Conservation (phyloP, 1,284 basidiomycete species). For the Irpex lacteus region DNA sequence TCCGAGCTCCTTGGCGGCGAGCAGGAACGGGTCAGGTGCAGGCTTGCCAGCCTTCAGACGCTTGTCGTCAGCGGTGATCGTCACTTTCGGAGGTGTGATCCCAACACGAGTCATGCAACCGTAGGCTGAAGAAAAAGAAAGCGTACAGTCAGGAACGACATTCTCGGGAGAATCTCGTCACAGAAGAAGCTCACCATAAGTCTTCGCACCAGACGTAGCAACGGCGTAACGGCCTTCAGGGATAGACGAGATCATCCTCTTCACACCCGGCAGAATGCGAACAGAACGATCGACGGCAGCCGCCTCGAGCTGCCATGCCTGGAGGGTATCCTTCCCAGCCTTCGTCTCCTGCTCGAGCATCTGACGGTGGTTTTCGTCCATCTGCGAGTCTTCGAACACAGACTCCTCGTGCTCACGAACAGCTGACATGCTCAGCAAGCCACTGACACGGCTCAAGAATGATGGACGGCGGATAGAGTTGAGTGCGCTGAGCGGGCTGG, state of each 20-base stretch:
- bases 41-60: slow-evolving; percentile 66
- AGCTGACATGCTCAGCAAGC: slow-evolving; percentile 42
- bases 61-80: slow-evolving; percentile 78
- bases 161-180: not conserved
- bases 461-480: slow-evolving; percentile 42
- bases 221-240: slow-evolving; percentile 72
- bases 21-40: slow-evolving; percentile 71
- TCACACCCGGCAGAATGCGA: slow-evolving; percentile 72
- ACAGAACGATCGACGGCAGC: slow-evolving; percentile 64
- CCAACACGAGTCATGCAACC: slow-evolving; percentile 73
- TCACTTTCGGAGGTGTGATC: slow-evolving; percentile 68
- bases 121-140: slow-evolving; percentile 39
- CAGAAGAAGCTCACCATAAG: slow-evolving; percentile 46
- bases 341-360: slow-evolving; percentile 28
- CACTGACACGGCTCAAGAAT: slow-evolving; percentile 45
- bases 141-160: not conserved
- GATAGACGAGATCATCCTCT: slow-evolving; percentile 63
- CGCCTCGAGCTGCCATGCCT: slow-evolving; percentile 60
- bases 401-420: slow-evolving; percentile 36
- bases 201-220: slow-evolving; percentile 75
- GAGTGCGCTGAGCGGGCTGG: slow-evolving; percentile 27
- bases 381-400: slow-evolving; percentile 35
- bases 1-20: slow-evolving; percentile 71
- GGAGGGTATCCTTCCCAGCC: slow-evolving; percentile 28
- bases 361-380: slow-evolving; percentile 36